Evolutionary conservation across 768 basidiomycete genomes (phyloP), one percentile per base, ranked within the genome.

Genomic region (Termitomyces titanicus): DNA sequence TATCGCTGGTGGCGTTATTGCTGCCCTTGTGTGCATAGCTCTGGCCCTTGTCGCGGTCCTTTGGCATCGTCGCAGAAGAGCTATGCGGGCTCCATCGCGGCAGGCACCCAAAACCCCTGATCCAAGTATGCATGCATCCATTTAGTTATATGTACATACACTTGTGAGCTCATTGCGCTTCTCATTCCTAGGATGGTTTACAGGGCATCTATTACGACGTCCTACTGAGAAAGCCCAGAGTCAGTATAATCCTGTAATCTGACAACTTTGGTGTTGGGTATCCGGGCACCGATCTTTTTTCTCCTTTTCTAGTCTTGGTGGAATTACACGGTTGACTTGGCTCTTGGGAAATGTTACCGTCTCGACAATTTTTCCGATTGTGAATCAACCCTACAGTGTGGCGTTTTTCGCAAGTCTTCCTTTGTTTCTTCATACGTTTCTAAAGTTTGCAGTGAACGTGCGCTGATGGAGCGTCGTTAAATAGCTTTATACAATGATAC

Each of bases 1-100:
- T 9, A 61, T 66, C 24, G 66, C 61, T 17, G 63, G 65, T 29
- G 64, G 59, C 11, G 48, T 65, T 18, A 51, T 65, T 33, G 62
- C 56, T 3, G 56, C 49, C 5, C 51, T 67, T 33, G 46, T 63
- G 4, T 33, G 60, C 17, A 49, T 63, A 17, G 43, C 40, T 15
- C 47, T 66, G 12, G 31, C 22, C 3, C 12, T 65, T 2, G 47
- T 54, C 31, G 53, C 40, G 12, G 43, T 61, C 34, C 35, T 65
- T 42, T 22, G 61, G 33, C 27, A 47, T 9, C 59, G 57, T 47
- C 43, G 60, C 15, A 38, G 60, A 48, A 58, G 54, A 47, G 52
- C 44, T 42, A 47, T 39, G 47, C 58, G 54, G 8, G 54, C 54
- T 18, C 47, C 58, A 27, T 47, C 51, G 3, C 40, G 47, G 11